Conservation (phyloP, 306 rosid species). For the Delonix regia region DNA sequence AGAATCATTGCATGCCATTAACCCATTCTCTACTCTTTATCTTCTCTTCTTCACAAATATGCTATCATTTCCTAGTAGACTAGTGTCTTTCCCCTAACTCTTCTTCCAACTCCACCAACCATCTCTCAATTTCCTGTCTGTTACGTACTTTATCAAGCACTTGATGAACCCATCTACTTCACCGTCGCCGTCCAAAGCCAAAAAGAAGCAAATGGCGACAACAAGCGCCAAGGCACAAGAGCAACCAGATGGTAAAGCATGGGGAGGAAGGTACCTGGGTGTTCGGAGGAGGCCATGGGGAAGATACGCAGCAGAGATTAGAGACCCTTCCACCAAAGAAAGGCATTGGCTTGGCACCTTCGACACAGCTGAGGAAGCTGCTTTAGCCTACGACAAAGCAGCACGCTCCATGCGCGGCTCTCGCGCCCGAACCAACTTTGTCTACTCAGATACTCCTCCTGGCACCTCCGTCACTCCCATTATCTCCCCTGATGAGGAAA, state of each 20-base stretch:
- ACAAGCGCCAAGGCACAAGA: slow-evolving; percentile 2
- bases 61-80: background rate
- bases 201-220: slow-evolving; percentile 29
- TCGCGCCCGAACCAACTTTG: slow-evolving; percentile 42
- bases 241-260: slow-evolving; percentile 23
- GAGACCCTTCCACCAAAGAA: slow-evolving; percentile 44
- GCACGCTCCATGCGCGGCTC: slow-evolving; percentile 45
- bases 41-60: background rate
- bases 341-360: slow-evolving; percentile 46
- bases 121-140: background rate
- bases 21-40: background rate
- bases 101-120: background rate
- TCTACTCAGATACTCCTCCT: slow-evolving; percentile 37
- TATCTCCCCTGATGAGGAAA: slow-evolving; percentile 35
- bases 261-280: slow-evolving; percentile 42
- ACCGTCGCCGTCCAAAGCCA: slow-evolving; percentile 27
- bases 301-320: slow-evolving; percentile 39
- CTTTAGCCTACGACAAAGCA: slow-evolving; percentile 40
- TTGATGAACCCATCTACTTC: slow-evolving; percentile 30
- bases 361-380: slow-evolving; percentile 44
- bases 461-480: slow-evolving; percentile 40
- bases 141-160: background rate
- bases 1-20: slow-evolving; percentile 8
- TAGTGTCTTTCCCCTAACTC: background rate
- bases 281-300: slow-evolving; percentile 44